Conservation (phyloP, 2,329 filamentous ascomycete genomes). For the Monosporascus sp. region DNA sequence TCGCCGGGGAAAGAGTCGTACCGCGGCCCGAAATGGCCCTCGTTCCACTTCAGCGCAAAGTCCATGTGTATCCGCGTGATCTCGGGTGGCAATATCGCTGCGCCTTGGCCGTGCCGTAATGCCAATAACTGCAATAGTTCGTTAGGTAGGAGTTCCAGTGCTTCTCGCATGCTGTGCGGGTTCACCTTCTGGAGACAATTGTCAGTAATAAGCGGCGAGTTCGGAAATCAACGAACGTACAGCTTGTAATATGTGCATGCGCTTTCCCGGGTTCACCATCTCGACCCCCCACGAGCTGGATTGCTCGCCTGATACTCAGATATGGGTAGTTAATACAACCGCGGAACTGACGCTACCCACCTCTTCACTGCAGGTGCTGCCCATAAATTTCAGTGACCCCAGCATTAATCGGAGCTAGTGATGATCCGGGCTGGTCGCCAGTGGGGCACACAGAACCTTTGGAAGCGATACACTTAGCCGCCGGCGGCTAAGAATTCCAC, state of each 20-base stretch:
- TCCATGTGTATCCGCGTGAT: conserved; percentile 71
- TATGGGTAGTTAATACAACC: no score
- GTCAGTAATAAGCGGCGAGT: conserved; percentile 17
- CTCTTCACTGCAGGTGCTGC: no score
- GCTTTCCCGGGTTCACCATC: conserved; percentile 31
- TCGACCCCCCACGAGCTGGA: conserved; percentile 20
- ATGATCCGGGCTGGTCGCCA: no score
- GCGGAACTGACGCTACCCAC: no score
- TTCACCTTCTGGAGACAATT: conserved; percentile 23
- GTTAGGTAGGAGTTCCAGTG: not conserved
- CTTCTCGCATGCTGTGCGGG: not conserved
- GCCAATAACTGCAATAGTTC: conserved; percentile 17
- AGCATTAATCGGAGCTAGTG: no score
- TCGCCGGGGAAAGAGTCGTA: conserved; percentile 31
- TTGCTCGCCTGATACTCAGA: conserved; percentile 1
- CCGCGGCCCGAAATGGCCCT: conserved; percentile 70
- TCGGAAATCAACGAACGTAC: conserved; percentile 14
- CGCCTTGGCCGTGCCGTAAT: conserved; percentile 75
- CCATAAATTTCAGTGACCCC: no score
- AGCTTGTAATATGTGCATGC: conserved; percentile 27
- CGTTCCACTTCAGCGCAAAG: conserved; percentile 56
- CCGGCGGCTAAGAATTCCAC: no score
- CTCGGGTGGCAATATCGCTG: conserved; percentile 71
- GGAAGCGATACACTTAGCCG: no score
- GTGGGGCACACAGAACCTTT: no score